Base-by-base conservation (phyloP, 2,329 filamentous ascomycete genomes). In the Ophiocordyceps unilateralis region DNA sequence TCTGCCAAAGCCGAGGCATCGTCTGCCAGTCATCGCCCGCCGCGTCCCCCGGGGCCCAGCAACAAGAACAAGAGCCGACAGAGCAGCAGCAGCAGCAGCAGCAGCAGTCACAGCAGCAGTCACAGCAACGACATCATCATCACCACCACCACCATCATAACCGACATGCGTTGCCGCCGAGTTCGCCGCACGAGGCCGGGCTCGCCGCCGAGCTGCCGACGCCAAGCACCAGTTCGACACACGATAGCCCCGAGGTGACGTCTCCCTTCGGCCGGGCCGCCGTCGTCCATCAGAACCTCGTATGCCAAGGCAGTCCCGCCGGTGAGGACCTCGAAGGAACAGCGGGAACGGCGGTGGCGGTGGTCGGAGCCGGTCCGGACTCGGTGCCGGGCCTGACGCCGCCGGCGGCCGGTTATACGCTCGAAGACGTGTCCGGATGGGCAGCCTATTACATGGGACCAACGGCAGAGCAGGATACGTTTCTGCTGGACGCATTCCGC, bases 401-500 rank as follows among this genome's bases (percentile, higher is more conserved):
- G 19, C n/a, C 39, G 15, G 26, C 43, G 34, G 34, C 24, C 6
- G 19, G 23, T 3, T 53, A 61, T 19, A 62, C 62, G 1, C 55
- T 68, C 8, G 66, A 69, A 45, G 65, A 68, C 45, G 60, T 59
- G 14, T 50, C 55, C 17, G 58, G 60, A 43, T 50, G 57, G 17
- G 68, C 66, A 2, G 62, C 66, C 12, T 66, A 69, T 49, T 64
- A 57, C 12, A 61, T 69, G 54, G 67, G 66, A 0, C 55, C 62
- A 14, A 57, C 64, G 2, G 62, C 58, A 10, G 66, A 70, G 50
- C 67, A 70, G 47, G 67, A 69, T 43, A 59, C 64, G 1, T 59
- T 66, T 47, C 57, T 69, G 9, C 55, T 70, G 5, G 62, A 64
- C 32, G 66, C 65, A 11, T 69, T 70, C 43, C 56, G 66, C 17